A percentile compares a stretch with the other conserved stretches of the same genome.
Conservation (phyloP, 768 basidiomycete genomes). For the Suillus discolor region DNA sequence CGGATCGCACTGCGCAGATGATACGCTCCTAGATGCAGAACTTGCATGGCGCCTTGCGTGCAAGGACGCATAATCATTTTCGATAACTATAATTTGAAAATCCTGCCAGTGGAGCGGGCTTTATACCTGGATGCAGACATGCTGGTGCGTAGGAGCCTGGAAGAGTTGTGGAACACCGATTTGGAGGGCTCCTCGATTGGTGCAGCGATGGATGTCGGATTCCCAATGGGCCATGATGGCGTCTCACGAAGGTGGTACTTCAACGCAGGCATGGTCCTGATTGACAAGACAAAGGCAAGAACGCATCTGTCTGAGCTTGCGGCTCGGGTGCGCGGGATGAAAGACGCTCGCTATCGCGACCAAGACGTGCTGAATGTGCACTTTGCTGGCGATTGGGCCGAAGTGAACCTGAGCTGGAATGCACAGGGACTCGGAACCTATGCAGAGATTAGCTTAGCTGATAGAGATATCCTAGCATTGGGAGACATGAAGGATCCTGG, state of each 20-base stretch:
- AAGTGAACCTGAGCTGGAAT: conserved; percentile 50
- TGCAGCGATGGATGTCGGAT: conserved; percentile 51
- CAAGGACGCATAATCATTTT: conserved; percentile 53
- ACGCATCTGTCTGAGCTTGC: conserved; percentile 27
- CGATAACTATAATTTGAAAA: conserved; percentile 53
- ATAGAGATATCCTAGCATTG: conserved; percentile 37
- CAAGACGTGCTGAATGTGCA: conserved; percentile 55
- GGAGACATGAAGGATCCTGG: conserved; percentile 40
- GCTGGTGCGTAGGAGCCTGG: conserved; percentile 44
- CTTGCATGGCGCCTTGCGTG: conserved; percentile 57
- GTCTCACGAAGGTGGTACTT: conserved; percentile 44
- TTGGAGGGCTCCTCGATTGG: conserved; percentile 44
- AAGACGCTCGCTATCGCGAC: conserved; percentile 38
- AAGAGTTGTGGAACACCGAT: conserved; percentile 47
- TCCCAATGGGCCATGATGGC: conserved; percentile 47
- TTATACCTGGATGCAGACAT: conserved; percentile 58
- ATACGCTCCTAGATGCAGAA: conserved; percentile 63
- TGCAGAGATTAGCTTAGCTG: conserved; percentile 35
- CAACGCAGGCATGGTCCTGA: conserved; percentile 56
- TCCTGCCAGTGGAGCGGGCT: conserved; percentile 51
- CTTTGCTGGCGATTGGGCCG: conserved; percentile 46
- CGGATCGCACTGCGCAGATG: conserved; percentile 61
- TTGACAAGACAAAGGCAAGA: conserved; percentile 48
- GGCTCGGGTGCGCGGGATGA: conserved; percentile 27
- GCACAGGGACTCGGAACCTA: conserved; percentile 62